phyloP scores from a whole-genome alignment of 164 flowering plant species.

The Brasenia schreberi region DNA sequence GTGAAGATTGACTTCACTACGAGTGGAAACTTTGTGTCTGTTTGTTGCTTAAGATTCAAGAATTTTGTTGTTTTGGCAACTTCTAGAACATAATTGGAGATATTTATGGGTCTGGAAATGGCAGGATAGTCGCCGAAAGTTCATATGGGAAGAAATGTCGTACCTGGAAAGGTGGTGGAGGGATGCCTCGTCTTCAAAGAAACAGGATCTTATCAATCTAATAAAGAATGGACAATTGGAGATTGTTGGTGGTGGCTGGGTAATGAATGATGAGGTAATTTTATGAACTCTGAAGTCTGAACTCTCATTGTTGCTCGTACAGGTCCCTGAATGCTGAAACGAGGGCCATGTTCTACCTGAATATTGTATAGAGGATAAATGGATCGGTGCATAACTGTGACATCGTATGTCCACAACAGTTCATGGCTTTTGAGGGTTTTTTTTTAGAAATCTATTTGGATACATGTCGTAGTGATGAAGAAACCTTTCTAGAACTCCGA shows the following conservation, averaged over 20 bases:
- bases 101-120: neutral
- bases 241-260: slow-evolving; percentile 99
- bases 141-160: slow-evolving; percentile 99
- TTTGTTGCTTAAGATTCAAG: too few species aligned
- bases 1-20: too few species aligned
- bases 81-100: neutral
- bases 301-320: neutral
- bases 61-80: neutral
- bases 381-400: too few species aligned
- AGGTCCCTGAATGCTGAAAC: too few species aligned
- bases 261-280: slow-evolving; percentile 99
- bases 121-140: slow-evolving; percentile 90
- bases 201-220: slow-evolving; percentile 43
- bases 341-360: too few species aligned
- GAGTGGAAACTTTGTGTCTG: too few species aligned
- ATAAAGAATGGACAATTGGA: slow-evolving; percentile 89
- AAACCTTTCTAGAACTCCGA: too few species aligned
- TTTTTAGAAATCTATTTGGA: too few species aligned
- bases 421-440: too few species aligned
- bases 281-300: neutral
- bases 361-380: too few species aligned
- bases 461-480: too few species aligned
- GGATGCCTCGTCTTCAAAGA: slow-evolving; percentile 51
- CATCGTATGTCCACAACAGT: too few species aligned
- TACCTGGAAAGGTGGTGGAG: slow-evolving; percentile 99